phyloP scores from a whole-genome alignment of 352 stramenopile genomes.

The Phytophthora sp. region DNA sequence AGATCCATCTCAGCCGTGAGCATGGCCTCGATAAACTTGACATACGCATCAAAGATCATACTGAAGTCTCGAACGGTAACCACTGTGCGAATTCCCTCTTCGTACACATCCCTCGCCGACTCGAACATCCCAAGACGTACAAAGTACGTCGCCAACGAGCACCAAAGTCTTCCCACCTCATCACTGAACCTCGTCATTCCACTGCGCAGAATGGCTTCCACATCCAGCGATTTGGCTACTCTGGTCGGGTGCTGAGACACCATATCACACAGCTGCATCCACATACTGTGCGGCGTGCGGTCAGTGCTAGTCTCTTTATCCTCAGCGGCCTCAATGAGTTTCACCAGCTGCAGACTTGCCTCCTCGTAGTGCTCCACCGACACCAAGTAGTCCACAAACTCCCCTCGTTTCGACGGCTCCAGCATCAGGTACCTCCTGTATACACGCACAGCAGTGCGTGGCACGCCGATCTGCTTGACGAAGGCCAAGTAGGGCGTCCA shows the following conservation, averaged over 20 bases:
- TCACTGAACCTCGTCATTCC: constrained; percentile 94
- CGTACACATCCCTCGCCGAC: constrained; percentile 96
- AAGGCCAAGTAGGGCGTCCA: constrained; percentile 95
- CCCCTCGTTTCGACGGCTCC: constrained; percentile 71
- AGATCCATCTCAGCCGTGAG: constrained; percentile 96
- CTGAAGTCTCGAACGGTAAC: constrained; percentile 96
- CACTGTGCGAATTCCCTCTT: constrained; percentile 85
- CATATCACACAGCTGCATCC: constrained; percentile 97
- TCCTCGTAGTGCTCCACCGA: constrained; percentile 79
- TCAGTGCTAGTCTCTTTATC: constrained; percentile 36
- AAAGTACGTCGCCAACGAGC: constrained; percentile 97
- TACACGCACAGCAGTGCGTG: constrained; percentile 82
- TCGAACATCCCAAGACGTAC: constrained; percentile 97
- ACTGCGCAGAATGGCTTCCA: constrained; percentile 95
- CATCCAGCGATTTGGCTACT: constrained; percentile 89
- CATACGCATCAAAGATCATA: constrained; percentile 99
- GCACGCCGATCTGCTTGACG: constrained; percentile 78
- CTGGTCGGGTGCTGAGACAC: constrained; percentile 94
- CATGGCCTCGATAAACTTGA: constrained; percentile 98
- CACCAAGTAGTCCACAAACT: constrained; percentile 83
- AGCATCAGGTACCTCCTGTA: constrained; percentile 91
- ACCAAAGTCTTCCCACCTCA: constrained; percentile 98
- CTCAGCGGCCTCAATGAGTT: constrained; percentile 71
- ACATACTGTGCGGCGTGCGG: constrained; percentile 94
- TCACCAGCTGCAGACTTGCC: constrained; percentile 85